Evolutionary conservation across 805 yeast species (phyloP).

Genomic region (Nakazawaea holstii): DNA sequence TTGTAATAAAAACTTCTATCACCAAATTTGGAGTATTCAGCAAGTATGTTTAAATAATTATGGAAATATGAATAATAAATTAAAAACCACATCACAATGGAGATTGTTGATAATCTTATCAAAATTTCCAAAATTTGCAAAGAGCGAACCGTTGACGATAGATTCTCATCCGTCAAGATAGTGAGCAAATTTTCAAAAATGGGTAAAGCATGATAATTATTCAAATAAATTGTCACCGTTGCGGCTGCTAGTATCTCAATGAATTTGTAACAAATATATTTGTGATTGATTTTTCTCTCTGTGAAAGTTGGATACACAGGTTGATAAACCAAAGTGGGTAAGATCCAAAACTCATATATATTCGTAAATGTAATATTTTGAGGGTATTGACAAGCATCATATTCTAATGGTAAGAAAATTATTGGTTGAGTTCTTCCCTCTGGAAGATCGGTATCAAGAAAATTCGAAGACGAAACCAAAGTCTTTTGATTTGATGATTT

Average conservation of each 20-base stretch:
- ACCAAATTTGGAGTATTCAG: conserved; percentile 37
- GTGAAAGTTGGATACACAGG: conserved; percentile 38
- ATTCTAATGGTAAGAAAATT: conserved; percentile 25
- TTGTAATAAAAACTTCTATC: conserved; percentile 41
- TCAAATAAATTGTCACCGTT: conserved; percentile 29
- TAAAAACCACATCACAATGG: conserved; percentile 37
- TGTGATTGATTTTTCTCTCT: conserved; percentile 21
- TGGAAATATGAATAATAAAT: conserved; percentile 39
- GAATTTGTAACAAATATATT: conserved; percentile 25
- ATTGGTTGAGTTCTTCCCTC: neutral
- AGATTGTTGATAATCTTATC: conserved; percentile 31
- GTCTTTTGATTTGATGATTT: conserved; percentile 8
- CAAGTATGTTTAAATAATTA: conserved; percentile 33
- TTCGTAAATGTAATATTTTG: conserved; percentile 29
- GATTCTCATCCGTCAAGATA: conserved; percentile 21
- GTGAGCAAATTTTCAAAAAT: conserved; percentile 27
- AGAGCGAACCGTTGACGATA: conserved; percentile 10
- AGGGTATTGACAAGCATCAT: conserved; percentile 31
- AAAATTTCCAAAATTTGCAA: conserved; percentile 24
- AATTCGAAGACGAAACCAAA: neutral
- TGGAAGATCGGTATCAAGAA: neutral
- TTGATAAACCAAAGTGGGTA: conserved; percentile 43
- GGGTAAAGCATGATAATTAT: conserved; percentile 37
- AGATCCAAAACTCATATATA: conserved; percentile 34
- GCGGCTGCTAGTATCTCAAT: conserved; percentile 28